Evolutionary conservation across 2,329 filamentous ascomycete species (phyloP), one percentile per base, ranked within the genome.

Genomic region (Venturia aucupariae): DNA sequence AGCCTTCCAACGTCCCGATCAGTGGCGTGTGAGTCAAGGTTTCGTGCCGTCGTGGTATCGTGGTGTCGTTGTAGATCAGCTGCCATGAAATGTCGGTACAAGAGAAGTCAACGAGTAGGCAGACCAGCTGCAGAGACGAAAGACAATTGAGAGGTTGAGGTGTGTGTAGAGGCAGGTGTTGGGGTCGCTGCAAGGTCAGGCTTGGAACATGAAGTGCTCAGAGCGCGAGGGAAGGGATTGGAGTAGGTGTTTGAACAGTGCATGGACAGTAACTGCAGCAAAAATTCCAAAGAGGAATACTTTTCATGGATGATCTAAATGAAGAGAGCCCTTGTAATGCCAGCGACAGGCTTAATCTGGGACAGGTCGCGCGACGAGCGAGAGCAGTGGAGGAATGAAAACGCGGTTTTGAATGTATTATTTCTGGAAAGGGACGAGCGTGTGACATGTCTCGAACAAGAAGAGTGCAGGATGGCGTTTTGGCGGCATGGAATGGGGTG

Each of bases 381-480:
- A 60, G 35, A 41, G 35, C n/a, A 42, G n/a, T 32, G 41, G 59
- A 44, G 38, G 38, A 60, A 44, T 60, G 27, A 42, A 44, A 60
- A 60, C 10, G 59, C 41, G 59, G 59, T 60, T 60, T n/a, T 22
- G 27, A 41, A 60, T 42, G 59, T 60, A 44, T 27, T 60, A 44
- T 42, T 15, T 42, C 59, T 44, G 41, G 35, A 60, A 42, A 17
- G 35, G 51, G 59, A 27, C 17, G 22, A 60, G 59, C 35, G 27
- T 60, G 59, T 22, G 59, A 60, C 59, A 44, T 15, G 38, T 60
- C 59, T 60, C 59, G 59, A 60, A 60, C 59, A 60, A 32, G 30
- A 6, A 32, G 32, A 60, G 57, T 55, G 48, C 48, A 55, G 57
- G 57, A 27, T 42, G 19, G 19, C 57, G 59, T 60, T 38, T 60